Evolutionary conservation across 2,329 filamentous ascomycete genomes (phyloP).

Genomic region (Diplocarpon mali): DNA sequence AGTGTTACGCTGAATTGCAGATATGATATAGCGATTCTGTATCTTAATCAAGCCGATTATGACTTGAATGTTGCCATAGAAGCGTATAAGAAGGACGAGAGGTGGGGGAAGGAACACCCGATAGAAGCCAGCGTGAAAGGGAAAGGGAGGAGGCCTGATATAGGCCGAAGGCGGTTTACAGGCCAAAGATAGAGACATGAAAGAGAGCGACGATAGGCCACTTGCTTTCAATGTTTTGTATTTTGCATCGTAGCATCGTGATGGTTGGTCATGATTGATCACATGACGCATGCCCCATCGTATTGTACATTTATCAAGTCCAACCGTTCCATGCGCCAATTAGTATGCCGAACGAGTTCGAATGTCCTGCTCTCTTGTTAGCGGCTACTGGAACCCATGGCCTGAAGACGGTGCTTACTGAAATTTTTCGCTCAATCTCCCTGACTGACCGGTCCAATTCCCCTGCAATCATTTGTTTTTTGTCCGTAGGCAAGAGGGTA

Average conservation of each 20-base stretch:
- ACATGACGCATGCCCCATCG: slow-evolving; percentile 11
- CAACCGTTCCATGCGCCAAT: slow-evolving; percentile 8
- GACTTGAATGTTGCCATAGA: slow-evolving; percentile 54
- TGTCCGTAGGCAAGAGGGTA: slow-evolving; percentile 70
- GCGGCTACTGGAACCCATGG: slow-evolving; percentile 11
- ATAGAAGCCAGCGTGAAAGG: slow-evolving; percentile 36
- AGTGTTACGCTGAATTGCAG: slow-evolving; percentile 30
- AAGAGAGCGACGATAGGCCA: not conserved
- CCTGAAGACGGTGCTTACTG: slow-evolving; percentile 32
- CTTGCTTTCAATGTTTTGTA: slow-evolving; percentile 5
- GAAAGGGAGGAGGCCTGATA: slow-evolving; percentile 29
- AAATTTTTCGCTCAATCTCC: slow-evolving; percentile 95
- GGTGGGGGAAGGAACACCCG: slow-evolving; percentile 63
- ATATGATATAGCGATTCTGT: slow-evolving; percentile 62
- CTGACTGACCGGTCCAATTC: slow-evolving; percentile 84
- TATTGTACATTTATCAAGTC: slow-evolving; percentile 17
- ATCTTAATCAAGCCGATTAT: slow-evolving; percentile 59
- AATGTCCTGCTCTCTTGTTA: slow-evolving; percentile 36
- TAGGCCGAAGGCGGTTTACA: slow-evolving; percentile 24
- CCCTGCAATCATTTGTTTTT: slow-evolving; percentile 89
- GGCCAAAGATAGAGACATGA: slow-evolving; percentile 18
- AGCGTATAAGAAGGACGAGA: slow-evolving; percentile 58
- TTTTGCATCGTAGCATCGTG: slow-evolving; percentile 11
- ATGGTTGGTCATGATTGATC: slow-evolving; percentile 15
- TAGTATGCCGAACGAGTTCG: slow-evolving; percentile 43